A percentile compares a stretch with the other conserved stretches of the same genome.
Conservation (phyloP, 345 rosid species). For the Aurinia saxatilis region DNA sequence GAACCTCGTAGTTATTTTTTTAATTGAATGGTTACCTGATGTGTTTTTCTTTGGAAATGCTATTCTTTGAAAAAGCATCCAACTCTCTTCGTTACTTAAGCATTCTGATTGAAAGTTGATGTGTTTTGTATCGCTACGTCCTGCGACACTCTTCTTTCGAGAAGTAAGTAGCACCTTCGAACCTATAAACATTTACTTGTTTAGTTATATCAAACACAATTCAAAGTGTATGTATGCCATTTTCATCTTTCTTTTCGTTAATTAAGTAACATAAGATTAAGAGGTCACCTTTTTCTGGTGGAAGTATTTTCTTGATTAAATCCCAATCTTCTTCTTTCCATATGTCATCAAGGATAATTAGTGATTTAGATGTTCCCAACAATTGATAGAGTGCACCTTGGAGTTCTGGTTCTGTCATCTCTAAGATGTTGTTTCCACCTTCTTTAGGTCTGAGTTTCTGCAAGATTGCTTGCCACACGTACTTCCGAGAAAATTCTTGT, state of each 20-base stretch:
- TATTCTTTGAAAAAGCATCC: constrained; percentile 31
- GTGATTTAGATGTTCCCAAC: constrained; percentile 17
- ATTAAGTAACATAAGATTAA: not conserved
- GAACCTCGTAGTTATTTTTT: too few species aligned
- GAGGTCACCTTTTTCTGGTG: not conserved
- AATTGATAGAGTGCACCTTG: not conserved
- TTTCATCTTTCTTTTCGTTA: too few species aligned
- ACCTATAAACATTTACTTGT: not conserved
- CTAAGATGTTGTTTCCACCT: not conserved
- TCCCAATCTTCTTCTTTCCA: constrained; percentile 32
- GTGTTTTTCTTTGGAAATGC: not conserved
- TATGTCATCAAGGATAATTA: constrained; percentile 38
- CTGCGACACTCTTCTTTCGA: constrained; percentile 17
- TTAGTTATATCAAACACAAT: not conserved
- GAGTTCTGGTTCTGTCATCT: constrained; percentile 24
- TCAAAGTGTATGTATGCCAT: not conserved
- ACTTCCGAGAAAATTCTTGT: constrained; percentile 17
- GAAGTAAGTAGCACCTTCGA: constrained; percentile 37
- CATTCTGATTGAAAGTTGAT: not conserved
- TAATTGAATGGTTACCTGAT: constrained; percentile 7
- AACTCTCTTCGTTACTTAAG: constrained; percentile 20
- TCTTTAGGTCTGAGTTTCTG: not conserved
- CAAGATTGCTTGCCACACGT: constrained; percentile 29
- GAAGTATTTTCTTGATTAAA: constrained; percentile 18
- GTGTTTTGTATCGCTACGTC: not conserved